Conservation (phyloP, 1,284 basidiomycete genomes). For the Cerioporus squamosus region DNA sequence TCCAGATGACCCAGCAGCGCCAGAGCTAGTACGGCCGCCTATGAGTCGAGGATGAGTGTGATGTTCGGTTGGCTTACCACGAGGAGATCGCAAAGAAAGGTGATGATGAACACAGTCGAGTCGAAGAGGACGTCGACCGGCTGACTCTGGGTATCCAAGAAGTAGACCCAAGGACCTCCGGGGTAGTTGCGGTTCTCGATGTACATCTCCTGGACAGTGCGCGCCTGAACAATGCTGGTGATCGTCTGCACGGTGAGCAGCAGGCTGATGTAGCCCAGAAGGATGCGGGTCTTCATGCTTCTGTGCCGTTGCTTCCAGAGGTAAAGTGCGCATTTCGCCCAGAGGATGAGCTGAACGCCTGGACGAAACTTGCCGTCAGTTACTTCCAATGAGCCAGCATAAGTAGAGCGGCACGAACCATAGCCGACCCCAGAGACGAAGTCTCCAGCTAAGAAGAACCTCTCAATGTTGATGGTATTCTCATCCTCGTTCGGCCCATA, state of each 20-base stretch:
- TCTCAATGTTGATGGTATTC: constrained; percentile 18
- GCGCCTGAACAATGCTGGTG: constrained; percentile 40
- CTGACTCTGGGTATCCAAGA: constrained; percentile 40
- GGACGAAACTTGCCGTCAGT: too few species aligned
- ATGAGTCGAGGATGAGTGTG: neutral
- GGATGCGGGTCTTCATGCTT: constrained; percentile 35
- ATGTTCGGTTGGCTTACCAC: constrained; percentile 32
- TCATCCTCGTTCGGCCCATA: constrained; percentile 21
- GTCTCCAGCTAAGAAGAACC: constrained; percentile 28
- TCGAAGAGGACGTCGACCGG: constrained; percentile 47
- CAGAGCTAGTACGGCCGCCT: constrained; percentile 39
- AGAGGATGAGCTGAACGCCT: too few species aligned
- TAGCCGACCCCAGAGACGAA: constrained; percentile 24
- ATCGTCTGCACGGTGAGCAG: constrained; percentile 44
- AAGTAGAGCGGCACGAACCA: constrained; percentile 21
- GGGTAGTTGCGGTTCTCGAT: constrained; percentile 51
- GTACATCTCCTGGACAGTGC: constrained; percentile 42
- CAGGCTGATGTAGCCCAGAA: constrained; percentile 44
- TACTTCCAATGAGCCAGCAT: too few species aligned
- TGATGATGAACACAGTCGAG: constrained; percentile 45
- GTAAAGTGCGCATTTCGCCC: constrained; percentile 5
- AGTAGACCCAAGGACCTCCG: constrained; percentile 43
- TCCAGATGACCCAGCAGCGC: constrained; percentile 53
- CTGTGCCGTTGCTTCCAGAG: constrained; percentile 43
- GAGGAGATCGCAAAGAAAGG: constrained; percentile 39